Percentiles rank a stretch among this genome's conserved stretches.
Conservation (phyloP, 148 eudicot species). For the Agrostemma githago region DNA sequence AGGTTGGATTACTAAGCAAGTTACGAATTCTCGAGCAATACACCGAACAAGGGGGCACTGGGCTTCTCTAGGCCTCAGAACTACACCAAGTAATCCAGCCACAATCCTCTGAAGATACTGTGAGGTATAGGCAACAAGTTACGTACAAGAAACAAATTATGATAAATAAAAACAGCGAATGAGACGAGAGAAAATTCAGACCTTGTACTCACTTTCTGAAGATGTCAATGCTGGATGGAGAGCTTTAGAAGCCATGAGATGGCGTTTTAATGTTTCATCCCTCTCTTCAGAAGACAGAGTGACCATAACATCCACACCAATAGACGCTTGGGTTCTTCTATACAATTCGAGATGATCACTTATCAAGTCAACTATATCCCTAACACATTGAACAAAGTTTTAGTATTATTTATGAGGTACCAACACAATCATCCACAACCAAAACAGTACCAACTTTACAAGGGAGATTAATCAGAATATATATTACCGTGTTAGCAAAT, state of each 20-base stretch:
- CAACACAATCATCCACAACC: neutral
- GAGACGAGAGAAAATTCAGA: slow-evolving; percentile 39
- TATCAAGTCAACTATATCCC: slow-evolving; percentile 83
- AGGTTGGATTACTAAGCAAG: slow-evolving; percentile 91
- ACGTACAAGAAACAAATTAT: slow-evolving; percentile 15
- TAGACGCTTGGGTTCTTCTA: slow-evolving; percentile 83
- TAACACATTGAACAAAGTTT: slow-evolving; percentile 31
- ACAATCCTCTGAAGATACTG: slow-evolving; percentile 83
- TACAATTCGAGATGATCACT: slow-evolving; percentile 86
- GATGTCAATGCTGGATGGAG: slow-evolving; percentile 95
- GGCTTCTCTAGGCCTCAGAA: slow-evolving; percentile 80
- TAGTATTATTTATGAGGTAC: slow-evolving; percentile 13
- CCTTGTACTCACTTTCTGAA: slow-evolving; percentile 98
- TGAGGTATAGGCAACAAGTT: slow-evolving; percentile 19
- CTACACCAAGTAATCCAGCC: slow-evolving; percentile 71
- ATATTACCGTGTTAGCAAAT: slow-evolving; percentile 76
- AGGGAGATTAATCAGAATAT: neutral
- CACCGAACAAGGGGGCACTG: slow-evolving; percentile 86
- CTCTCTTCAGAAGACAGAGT: slow-evolving; percentile 95
- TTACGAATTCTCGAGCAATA: slow-evolving; percentile 81
- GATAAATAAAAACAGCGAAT: slow-evolving; percentile 10
- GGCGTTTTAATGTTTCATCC: slow-evolving; percentile 90
- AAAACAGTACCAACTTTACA: neutral
- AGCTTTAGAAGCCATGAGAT: slow-evolving; percentile 76
- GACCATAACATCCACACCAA: slow-evolving; percentile 91